phyloP scores from a whole-genome alignment of 2,329 filamentous ascomycete genomes.

The Fusarium burgessii region DNA sequence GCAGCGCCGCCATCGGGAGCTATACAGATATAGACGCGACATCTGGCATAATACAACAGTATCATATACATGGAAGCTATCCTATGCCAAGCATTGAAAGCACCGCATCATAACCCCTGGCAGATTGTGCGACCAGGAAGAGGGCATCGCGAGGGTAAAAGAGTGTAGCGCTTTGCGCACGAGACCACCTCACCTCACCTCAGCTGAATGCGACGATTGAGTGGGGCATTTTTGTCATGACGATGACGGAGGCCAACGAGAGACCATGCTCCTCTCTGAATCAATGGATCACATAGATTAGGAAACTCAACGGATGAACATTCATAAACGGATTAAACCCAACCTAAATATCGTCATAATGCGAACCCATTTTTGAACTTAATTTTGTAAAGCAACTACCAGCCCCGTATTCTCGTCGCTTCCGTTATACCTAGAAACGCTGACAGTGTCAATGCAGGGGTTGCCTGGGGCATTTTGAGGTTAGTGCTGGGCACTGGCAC shows the following conservation, averaged over 20 bases:
- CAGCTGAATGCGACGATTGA: constrained; percentile 36
- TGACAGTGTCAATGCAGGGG: constrained; percentile 43
- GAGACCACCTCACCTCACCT: constrained; percentile 38
- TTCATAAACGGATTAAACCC: not conserved
- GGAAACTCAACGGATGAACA: constrained; percentile 1
- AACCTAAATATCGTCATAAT: not conserved
- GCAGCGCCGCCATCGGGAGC: constrained; percentile 6
- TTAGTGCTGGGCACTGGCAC: constrained; percentile 15
- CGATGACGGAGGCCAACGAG: constrained; percentile 24
- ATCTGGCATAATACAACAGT: not conserved
- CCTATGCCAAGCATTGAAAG: not conserved
- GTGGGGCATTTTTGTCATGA: constrained; percentile 41
- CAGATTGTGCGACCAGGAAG: constrained; percentile 1
- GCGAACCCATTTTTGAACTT: not conserved
- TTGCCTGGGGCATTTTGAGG: constrained; percentile 25
- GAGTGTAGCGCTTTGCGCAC: constrained; percentile 34
- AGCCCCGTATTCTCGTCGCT: constrained; percentile 44
- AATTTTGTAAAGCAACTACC: constrained; percentile 2
- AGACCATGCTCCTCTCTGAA: constrained; percentile 3
- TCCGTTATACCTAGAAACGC: constrained; percentile 42
- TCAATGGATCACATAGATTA: not conserved
- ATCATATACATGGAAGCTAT: not conserved
- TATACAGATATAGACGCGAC: not conserved
- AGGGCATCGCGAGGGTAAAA: constrained; percentile 12
- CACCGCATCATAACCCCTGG: not conserved